Conservation (phyloP, 225 moss, liverwort and hornwort species). For the Marchantia paleacea region DNA sequence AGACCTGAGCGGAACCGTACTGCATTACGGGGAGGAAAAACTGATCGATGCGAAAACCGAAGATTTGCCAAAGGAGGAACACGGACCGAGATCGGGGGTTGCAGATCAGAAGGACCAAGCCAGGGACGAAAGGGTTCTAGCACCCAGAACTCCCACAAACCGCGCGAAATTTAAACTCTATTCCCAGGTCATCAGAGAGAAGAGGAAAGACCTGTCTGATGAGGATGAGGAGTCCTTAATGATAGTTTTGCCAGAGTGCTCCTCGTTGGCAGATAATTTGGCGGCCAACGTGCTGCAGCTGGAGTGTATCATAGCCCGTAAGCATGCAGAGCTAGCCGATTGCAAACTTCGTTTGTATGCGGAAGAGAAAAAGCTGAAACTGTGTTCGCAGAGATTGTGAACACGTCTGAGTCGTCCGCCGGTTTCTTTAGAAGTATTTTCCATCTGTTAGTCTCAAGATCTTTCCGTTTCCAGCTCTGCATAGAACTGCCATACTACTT, state of each 20-base stretch:
- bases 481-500: no score
- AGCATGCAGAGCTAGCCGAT: conserved; percentile 6
- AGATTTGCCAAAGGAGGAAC: neutral
- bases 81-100: neutral
- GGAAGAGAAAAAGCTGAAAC: neutral
- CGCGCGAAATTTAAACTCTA: neutral
- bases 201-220: no score
- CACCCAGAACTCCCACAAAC: neutral
- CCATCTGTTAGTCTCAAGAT: neutral
- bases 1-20: neutral
- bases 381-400: neutral
- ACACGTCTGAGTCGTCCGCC: neutral
- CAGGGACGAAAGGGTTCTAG: neutral
- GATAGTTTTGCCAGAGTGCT: neutral
- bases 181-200: no score
- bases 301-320: conserved; percentile 8
- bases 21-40: neutral
- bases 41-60: neutral
- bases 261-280: neutral
- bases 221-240: no score
- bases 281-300: conserved; percentile 2
- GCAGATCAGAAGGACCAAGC: neutral
- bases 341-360: neutral
- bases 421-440: no score
- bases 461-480: neutral